Conservation (phyloP, 768 basidiomycete species). For the Russula compacta region DNA sequence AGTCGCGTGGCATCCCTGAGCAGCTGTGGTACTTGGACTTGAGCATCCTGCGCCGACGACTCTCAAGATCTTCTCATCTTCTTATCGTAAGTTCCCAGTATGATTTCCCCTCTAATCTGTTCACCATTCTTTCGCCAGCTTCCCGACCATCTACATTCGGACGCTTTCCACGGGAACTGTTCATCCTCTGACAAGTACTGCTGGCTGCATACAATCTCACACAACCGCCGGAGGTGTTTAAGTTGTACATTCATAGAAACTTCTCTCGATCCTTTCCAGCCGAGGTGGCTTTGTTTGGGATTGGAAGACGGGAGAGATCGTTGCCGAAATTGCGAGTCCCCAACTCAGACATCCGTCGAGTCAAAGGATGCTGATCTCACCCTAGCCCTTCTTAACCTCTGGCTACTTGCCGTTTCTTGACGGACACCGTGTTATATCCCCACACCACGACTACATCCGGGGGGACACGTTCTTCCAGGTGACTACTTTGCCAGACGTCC, state of each 20-base stretch:
- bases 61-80: constrained; percentile 7
- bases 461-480: background rate
- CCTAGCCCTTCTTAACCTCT: background rate
- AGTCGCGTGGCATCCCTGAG: background rate
- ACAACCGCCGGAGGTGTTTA: background rate
- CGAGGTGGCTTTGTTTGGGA: background rate
- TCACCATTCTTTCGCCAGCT: background rate
- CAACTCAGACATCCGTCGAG: background rate
- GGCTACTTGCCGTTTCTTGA: background rate
- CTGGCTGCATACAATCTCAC: background rate
- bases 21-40: background rate
- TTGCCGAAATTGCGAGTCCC: background rate
- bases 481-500: background rate
- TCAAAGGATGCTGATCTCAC: background rate
- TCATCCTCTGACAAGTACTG: constrained; percentile 4
- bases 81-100: background rate
- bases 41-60: background rate
- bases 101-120: background rate
- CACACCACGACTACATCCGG: background rate
- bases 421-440: background rate
- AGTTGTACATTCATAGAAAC: background rate
- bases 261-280: background rate
- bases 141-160: background rate
- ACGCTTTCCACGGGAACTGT: constrained; percentile 3
- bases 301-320: background rate